Evolutionary conservation across 2,329 filamentous ascomycete species (phyloP).

Genomic region (Trichophaea hybrida): DNA sequence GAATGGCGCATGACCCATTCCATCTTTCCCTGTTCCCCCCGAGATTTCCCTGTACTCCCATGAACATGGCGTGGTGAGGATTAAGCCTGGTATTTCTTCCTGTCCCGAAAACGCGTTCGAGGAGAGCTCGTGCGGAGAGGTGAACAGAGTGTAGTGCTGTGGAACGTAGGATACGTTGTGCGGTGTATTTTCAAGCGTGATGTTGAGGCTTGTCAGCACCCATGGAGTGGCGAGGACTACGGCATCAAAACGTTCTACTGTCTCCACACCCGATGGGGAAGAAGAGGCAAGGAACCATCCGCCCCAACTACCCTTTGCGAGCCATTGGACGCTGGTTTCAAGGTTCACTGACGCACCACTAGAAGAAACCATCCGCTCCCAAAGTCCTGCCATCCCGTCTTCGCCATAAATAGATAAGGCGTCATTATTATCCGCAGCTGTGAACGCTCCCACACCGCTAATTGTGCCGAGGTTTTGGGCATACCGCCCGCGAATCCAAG

Average conservation of each 20-base stretch:
- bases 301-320: constrained; percentile 38
- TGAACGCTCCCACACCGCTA: constrained; percentile 78
- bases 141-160: not conserved
- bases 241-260: constrained; percentile 7
- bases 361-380: not conserved
- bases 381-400: not conserved
- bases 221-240: not conserved
- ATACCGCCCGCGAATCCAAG: constrained; percentile 85
- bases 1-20: constrained; percentile 27
- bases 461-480: constrained; percentile 75
- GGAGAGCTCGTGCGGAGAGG: not conserved
- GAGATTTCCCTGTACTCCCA: constrained; percentile 40
- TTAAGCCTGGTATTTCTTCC: constrained; percentile 35
- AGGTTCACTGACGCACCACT: not conserved
- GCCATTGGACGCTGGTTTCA: constrained; percentile 50
- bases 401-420: constrained; percentile 61
- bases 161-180: not conserved
- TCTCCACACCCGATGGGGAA: constrained; percentile 5
- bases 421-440: constrained; percentile 76
- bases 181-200: not conserved
- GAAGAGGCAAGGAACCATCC: constrained; percentile 24
- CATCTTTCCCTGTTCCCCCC: constrained; percentile 36
- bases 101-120: not conserved
- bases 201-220: not conserved
- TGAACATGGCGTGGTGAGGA: constrained; percentile 53